Conservation (phyloP, 1,139 yeast genomes). For the Debaryomyces coudertii region DNA sequence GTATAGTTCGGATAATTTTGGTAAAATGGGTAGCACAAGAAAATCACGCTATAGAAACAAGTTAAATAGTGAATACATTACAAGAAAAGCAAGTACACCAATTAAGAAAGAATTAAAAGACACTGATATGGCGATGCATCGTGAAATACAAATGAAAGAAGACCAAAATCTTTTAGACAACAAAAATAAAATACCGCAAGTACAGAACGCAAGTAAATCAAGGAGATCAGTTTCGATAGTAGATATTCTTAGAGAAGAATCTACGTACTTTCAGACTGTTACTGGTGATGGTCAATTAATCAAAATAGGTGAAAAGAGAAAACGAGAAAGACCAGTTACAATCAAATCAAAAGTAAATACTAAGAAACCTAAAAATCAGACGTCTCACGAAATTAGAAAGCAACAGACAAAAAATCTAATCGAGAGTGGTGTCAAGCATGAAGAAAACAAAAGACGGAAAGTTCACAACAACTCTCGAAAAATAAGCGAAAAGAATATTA, state of each 20-base stretch:
- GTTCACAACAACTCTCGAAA: neutral
- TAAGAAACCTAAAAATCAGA: neutral
- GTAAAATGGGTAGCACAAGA: constrained; percentile 17
- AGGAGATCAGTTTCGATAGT: constrained; percentile 7
- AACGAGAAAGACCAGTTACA: constrained; percentile 19
- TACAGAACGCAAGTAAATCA: constrained; percentile 4
- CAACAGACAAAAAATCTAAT: neutral
- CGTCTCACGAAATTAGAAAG: neutral
- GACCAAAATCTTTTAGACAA: neutral
- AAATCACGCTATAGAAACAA: constrained; percentile 15
- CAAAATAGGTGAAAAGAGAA: constrained; percentile 37
- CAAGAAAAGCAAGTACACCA: neutral
- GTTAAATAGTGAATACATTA: neutral
- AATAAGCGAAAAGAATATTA: neutral
- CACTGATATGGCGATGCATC: neutral
- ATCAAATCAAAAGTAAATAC: neutral
- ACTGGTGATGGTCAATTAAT: constrained; percentile 38
- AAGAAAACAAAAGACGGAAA: neutral
- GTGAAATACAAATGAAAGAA: neutral
- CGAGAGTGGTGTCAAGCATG: neutral
- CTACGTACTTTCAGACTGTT: constrained; percentile 43
- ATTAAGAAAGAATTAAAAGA: neutral
- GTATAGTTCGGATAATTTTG: constrained; percentile 28
- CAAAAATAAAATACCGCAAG: neutral
- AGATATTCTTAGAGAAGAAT: constrained; percentile 26